Percentiles rank a stretch among this genome's conserved stretches.
Conservation (phyloP, 2,329 filamentous ascomycete species). For the Ophiocordyceps robertsii region DNA sequence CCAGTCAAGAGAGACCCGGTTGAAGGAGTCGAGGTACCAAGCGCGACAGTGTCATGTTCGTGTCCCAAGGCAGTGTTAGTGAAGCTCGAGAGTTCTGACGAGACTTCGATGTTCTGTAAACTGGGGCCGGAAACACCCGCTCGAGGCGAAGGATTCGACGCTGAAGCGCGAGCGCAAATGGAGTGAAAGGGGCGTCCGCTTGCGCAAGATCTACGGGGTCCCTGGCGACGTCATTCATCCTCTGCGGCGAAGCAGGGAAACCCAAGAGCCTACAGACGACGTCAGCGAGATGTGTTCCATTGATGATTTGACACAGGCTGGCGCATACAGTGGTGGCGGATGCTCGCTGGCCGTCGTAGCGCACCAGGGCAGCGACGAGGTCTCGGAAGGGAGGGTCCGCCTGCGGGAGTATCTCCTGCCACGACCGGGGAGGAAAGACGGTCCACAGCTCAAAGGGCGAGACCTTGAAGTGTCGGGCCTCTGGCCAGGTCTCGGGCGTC, state of each 20-base stretch:
- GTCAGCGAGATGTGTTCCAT: not conserved
- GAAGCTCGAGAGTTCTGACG: too few species aligned
- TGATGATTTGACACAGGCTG: not conserved
- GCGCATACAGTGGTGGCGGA: constrained; percentile 39
- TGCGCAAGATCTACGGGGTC: too few species aligned
- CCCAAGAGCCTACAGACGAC: constrained; percentile 8
- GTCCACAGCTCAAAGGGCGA: constrained; percentile 88
- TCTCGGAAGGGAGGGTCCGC: constrained; percentile 45
- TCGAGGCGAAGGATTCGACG: too few species aligned
- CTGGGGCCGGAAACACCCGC: too few species aligned
- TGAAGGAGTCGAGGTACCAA: too few species aligned
- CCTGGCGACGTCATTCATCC: not conserved
- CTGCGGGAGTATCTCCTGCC: constrained; percentile 56
- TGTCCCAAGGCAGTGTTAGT: too few species aligned
- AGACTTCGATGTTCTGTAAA: too few species aligned
- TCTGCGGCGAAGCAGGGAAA: constrained; percentile 7
- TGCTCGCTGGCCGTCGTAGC: constrained; percentile 57
- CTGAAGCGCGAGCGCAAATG: too few species aligned
- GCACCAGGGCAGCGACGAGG: constrained; percentile 54
- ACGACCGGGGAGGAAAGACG: constrained; percentile 52
- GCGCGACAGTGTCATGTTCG: too few species aligned
- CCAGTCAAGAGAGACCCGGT: too few species aligned
- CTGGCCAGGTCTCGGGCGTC: constrained; percentile 68
- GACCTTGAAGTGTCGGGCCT: constrained; percentile 50
- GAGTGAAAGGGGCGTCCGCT: too few species aligned